Evolutionary conservation across 148 eudicot genomes (phyloP).

Genomic region (Chenopodium formosanum): DNA sequence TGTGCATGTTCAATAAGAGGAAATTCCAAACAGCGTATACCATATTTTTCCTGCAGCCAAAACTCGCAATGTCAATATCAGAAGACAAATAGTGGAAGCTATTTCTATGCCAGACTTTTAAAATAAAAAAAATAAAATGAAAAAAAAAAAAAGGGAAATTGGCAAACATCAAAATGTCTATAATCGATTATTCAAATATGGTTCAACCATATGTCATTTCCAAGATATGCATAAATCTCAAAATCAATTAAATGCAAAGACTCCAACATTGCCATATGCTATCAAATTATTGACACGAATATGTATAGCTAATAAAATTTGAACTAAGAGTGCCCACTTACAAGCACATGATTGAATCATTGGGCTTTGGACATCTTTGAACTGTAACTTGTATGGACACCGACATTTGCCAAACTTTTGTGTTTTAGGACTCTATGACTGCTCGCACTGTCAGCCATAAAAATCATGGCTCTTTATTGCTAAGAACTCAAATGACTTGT

Average conservation of each 20-base stretch:
- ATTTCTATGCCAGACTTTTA: neutral
- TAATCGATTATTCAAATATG: neutral
- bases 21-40: slow-evolving; percentile 71
- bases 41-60: slow-evolving; percentile 57
- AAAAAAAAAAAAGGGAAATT: neutral
- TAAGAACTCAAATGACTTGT: neutral
- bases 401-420: neutral
- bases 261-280: neutral
- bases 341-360: neutral
- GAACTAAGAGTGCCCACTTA: neutral
- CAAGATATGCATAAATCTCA: neutral
- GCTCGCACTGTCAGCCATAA: neutral
- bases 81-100: neutral
- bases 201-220: neutral
- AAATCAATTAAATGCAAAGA: neutral
- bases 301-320: neutral
- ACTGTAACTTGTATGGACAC: neutral
- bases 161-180: neutral
- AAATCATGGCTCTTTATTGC: neutral
- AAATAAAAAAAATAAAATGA: no score
- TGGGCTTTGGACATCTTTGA: neutral
- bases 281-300: neutral
- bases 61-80: neutral
- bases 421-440: neutral
- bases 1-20: slow-evolving; percentile 82